phyloP scores from a whole-genome alignment of 768 basidiomycete species.

The Lepiota subincarnata region DNA sequence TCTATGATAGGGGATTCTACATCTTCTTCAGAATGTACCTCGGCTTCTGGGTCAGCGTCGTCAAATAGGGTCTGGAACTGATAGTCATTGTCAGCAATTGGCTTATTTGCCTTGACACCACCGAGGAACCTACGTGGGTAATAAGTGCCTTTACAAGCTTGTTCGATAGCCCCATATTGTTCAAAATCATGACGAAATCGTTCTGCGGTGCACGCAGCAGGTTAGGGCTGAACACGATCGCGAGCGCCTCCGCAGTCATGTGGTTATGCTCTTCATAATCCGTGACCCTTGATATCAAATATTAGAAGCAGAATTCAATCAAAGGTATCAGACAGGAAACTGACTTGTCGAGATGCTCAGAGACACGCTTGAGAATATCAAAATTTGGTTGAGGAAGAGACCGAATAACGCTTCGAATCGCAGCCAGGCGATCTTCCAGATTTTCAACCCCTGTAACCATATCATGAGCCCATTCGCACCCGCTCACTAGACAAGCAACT shows the following conservation, averaged over 20 bases:
- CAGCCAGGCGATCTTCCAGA: constrained; percentile 58
- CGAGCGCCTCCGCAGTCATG: constrained; percentile 82
- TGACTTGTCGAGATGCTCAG: constrained; percentile 79
- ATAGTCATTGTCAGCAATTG: too few species aligned
- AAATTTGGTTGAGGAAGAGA: constrained; percentile 70
- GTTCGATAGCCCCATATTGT: constrained; percentile 77
- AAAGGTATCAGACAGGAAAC: constrained; percentile 15
- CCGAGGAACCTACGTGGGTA: constrained; percentile 56
- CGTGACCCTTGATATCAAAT: constrained; percentile 53
- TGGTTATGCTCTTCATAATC: constrained; percentile 87
- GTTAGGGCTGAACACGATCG: constrained; percentile 85
- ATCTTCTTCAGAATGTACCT: constrained; percentile 59
- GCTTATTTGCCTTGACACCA: too few species aligned
- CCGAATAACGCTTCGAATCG: constrained; percentile 66
- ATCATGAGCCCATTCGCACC: constrained; percentile 2
- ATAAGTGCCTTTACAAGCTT: constrained; percentile 74
- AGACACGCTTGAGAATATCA: constrained; percentile 71
- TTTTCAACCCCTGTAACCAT: constrained; percentile 57
- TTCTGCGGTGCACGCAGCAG: constrained; percentile 73
- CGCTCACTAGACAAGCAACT: constrained; percentile 17
- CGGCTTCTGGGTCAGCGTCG: constrained; percentile 59
- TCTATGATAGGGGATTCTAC: constrained; percentile 64
- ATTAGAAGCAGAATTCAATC: background rate
- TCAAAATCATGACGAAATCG: constrained; percentile 71
- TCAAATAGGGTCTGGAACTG: constrained; percentile 73